Base-by-base conservation (phyloP, 1,284 basidiomycete genomes). In the Ceratobasidium sp. region DNA sequence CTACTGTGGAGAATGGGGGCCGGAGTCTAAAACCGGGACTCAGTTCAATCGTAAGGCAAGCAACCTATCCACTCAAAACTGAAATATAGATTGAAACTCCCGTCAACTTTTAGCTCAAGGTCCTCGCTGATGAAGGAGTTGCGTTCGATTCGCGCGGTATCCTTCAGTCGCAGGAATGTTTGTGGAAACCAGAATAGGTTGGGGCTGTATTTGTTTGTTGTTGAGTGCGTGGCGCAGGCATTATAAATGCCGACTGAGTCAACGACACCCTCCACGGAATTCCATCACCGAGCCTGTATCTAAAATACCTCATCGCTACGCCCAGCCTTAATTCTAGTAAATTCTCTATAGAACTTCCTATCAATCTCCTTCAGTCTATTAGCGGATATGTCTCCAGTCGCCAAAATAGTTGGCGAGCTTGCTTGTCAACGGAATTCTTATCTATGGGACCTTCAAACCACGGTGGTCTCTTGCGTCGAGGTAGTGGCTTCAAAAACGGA, bases 1-100 rank as follows among this genome's bases (percentile, higher is more conserved):
- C 0, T 91, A 88, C 78, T 83, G 81, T 66, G 90, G 90, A 15
- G 87, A 90, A 79, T 90, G 89, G 88, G 87, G 85, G 2, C 84
- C 81, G 24, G 77, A 81, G 31, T 80, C 83, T 67, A 84, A 82
- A 76, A 74, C 53, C 33, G 57, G 64, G 33, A 69, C 56, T 22
- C 63, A 74, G 56, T 85, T 80, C 66, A 78, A 83, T 45, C 79
- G 84, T 14, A 73, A 73, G 50, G 71, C 54, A 8, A 14, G 71
- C n/a, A 60, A 89, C 22, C 31, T n/a, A 41, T 45, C 24, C 36
- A 8, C 9, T 36, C 6, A 19, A 22, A 2, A 41, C 2, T n/a
- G n/a, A n/a, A 51, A 51, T 31, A 7, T 19, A 50, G 36, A 24
- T 22, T 17, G 22, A 56, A 6, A 17, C 6, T 17, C 5, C 29